Base-by-base conservation (phyloP, 305 asterid species). In the Fraxinus paxiana region DNA sequence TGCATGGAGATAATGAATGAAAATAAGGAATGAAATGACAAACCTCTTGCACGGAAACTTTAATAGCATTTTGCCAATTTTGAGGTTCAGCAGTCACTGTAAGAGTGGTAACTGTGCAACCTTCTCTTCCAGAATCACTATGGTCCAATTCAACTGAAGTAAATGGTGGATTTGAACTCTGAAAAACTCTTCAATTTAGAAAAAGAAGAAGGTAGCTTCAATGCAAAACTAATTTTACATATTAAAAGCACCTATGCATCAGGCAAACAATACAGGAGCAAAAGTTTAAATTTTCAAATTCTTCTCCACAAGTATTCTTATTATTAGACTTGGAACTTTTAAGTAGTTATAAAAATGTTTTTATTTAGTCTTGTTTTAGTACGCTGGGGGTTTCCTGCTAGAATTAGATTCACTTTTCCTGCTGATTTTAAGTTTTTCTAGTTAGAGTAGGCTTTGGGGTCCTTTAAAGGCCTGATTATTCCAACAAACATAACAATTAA, bases 1-100 rank as follows among this genome's bases (percentile, higher is more conserved):
- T 67, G 69, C 17, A 31, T 13, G 24, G 17, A 30, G 12, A 10
- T 6, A 43, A 82, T 72, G 41, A 18, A 77, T 41, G 54, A 77
- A 79, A 22, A 77, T 34, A 77, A 78, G 35, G 72, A 71, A 75
- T 63, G 34, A 80, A 82, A 79, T 41, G 84, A 82, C 91, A 83
- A 84, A 96, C 99, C 99, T 96, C 99, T 88, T 93, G 98, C 83
- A 96, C 99, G 82, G 99, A 98, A 80, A 96, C 97, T 93, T 87
- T 94, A 83, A 96, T 90, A 76, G 99, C 99, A 86, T 89, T 90
- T 83, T 83, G 90, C 99, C 99, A 96, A 81, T 96, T 96, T 84
- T 90, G 94, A 77, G 99, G 98, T 78, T 96, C 98, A 70, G 99
- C 97, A 5, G 98, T 93, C 82, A 94, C 96, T 1, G 99, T 96